A percentile compares a stretch with the other conserved stretches of the same genome.
Conservation (phyloP, 345 rosid species). For the Melastoma malabathricum region DNA sequence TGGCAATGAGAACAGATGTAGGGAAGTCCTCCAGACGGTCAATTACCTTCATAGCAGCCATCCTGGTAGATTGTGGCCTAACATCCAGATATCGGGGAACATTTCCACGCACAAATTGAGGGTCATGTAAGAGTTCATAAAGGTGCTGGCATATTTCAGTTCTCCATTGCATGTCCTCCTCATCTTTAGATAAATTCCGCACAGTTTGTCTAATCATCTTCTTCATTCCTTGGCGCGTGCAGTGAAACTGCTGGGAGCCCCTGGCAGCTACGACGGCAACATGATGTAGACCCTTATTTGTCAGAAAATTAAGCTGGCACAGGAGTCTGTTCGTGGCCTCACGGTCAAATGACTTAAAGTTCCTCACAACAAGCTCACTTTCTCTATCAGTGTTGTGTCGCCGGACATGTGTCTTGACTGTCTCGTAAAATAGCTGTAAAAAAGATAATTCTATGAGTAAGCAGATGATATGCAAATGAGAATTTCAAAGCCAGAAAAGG, state of each 20-base stretch:
- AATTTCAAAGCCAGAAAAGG: not conserved
- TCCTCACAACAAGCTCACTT: slow-evolving; percentile 10
- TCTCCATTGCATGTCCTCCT: slow-evolving; percentile 9
- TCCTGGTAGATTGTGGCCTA: slow-evolving; percentile 21
- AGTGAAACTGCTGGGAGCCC: slow-evolving; percentile 31
- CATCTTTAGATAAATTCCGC: slow-evolving; percentile 10
- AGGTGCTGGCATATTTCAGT: slow-evolving; percentile 21
- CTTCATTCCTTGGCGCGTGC: slow-evolving; percentile 47
- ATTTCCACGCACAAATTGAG: slow-evolving; percentile 28
- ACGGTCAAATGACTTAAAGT: slow-evolving; percentile 11
- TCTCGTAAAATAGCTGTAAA: slow-evolving; percentile 55
- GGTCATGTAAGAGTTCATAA: slow-evolving; percentile 34
- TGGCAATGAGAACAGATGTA: slow-evolving; percentile 36
- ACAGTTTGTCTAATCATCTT: slow-evolving; percentile 34
- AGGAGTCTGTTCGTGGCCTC: slow-evolving; percentile 20
- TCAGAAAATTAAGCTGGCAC: slow-evolving; percentile 38
- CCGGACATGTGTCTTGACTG: slow-evolving; percentile 36
- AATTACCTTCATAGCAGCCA: slow-evolving; percentile 31
- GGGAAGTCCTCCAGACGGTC: slow-evolving; percentile 43
- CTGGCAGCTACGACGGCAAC: slow-evolving; percentile 36
- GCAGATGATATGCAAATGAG: not conserved
- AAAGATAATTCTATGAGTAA: slow-evolving; percentile 1
- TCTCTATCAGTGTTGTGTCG: slow-evolving; percentile 19
- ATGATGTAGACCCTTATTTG: slow-evolving; percentile 47
- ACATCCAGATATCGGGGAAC: slow-evolving; percentile 12